A percentile compares a stretch with the other conserved stretches of the same genome.
phyloP scores from a whole-genome alignment of 1,284 basidiomycete genomes.

The Irpex sp. region DNA sequence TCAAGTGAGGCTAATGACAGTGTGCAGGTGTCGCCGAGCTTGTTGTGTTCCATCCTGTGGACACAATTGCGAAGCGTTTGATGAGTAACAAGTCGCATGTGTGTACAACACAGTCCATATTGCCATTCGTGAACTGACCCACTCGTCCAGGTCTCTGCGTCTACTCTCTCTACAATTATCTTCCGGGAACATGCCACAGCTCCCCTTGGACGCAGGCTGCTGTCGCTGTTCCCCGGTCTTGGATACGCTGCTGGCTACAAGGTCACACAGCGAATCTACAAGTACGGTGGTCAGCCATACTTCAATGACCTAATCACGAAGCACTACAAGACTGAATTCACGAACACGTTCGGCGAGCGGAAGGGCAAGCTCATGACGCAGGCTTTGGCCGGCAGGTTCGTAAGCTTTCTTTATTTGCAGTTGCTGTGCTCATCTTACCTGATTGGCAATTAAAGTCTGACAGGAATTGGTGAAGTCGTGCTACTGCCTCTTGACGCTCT shows the following conservation, averaged over 20 bases:
- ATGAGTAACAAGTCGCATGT: slow-evolving; percentile 96
- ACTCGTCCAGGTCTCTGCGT: slow-evolving; percentile 51
- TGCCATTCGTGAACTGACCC: slow-evolving; percentile 1
- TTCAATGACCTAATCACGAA: slow-evolving; percentile 90
- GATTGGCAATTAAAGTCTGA: slow-evolving; percentile 52
- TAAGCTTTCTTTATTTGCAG: slow-evolving; percentile 9
- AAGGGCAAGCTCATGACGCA: slow-evolving; percentile 96
- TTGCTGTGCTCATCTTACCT: not conserved
- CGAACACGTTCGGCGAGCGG: slow-evolving; percentile 87
- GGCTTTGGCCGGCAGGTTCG: slow-evolving; percentile 88
- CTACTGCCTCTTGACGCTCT: slow-evolving; percentile 93
- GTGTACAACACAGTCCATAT: not conserved
- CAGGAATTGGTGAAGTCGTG: slow-evolving; percentile 96
- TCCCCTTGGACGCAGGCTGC: slow-evolving; percentile 64
- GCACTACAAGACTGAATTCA: slow-evolving; percentile 77
- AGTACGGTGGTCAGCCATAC: slow-evolving; percentile 98
- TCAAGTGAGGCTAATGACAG: not conserved
- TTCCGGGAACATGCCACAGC: slow-evolving; percentile 86
- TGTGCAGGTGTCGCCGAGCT: slow-evolving; percentile 87
- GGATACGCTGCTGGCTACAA: slow-evolving; percentile 99
- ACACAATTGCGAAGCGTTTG: slow-evolving; percentile 95
- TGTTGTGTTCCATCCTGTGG: slow-evolving; percentile 87
- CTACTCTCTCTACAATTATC: slow-evolving; percentile 71
- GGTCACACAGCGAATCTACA: slow-evolving; percentile 90
- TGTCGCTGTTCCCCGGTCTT: slow-evolving; percentile 95